phyloP scores from a whole-genome alignment of 1,139 yeast species.

The Lodderomyces parapsilosis region DNA sequence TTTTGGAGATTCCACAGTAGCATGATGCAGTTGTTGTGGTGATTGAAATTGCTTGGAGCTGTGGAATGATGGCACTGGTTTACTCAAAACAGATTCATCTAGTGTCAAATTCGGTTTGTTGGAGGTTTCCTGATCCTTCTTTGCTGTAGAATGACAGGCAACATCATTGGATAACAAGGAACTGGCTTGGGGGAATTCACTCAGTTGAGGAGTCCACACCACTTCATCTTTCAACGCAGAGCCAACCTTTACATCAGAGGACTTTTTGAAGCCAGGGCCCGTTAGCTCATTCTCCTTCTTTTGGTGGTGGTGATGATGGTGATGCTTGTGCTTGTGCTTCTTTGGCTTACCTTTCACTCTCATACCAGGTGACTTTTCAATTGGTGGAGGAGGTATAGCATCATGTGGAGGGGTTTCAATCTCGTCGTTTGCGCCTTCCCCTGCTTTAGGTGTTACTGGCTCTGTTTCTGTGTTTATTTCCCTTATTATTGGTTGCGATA shows the following conservation, averaged over 20 bases:
- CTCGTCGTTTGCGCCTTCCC: neutral
- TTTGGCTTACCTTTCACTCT: constrained; percentile 13
- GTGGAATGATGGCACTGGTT: neutral
- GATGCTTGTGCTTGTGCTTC: constrained; percentile 2
- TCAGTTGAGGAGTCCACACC: neutral
- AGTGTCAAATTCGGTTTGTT: neutral
- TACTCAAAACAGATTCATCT: neutral
- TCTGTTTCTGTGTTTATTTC: neutral
- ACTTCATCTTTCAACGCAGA: neutral
- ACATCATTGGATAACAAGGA: neutral
- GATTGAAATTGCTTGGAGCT: neutral
- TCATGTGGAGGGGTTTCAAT: constrained; percentile 1
- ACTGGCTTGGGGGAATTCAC: neutral
- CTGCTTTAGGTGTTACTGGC: neutral
- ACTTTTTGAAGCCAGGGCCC: neutral
- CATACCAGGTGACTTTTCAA: constrained; percentile 16
- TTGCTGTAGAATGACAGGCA: neutral
- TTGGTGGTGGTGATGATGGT: neutral
- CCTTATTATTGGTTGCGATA: neutral
- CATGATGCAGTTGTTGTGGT: neutral
- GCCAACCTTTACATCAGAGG: neutral
- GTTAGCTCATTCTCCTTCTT: neutral
- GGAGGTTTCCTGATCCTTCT: neutral
- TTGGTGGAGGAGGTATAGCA: constrained; percentile 15
- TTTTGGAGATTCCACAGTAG: neutral